Percentiles rank a stretch among this genome's conserved stretches.
These are phyloP conservation scores for Ganoderma lingzhi DNA, from an alignment of 1,284 basidiomycete species.

Conservation along the genomic window DNA sequence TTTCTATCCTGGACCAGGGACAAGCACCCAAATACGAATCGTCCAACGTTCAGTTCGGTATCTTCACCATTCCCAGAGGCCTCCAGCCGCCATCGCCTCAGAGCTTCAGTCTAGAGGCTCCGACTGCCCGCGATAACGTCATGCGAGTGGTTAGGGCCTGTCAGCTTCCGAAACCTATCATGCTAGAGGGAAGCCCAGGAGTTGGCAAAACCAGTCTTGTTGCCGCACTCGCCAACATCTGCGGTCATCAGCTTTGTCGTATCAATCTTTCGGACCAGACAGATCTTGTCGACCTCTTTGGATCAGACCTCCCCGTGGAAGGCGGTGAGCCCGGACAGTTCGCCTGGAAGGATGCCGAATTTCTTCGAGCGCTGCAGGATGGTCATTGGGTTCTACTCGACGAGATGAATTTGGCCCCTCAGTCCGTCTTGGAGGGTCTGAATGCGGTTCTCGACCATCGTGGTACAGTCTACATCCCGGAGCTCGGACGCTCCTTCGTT, in stretches of 20 bases:
- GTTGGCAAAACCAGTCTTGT: conserved; percentile 99
- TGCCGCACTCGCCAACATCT: conserved; percentile 84
- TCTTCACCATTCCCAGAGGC: conserved; percentile 80
- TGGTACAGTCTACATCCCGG: conserved; percentile 95
- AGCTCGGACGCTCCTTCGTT: conserved; percentile 89
- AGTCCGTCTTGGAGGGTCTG: conserved; percentile 95
- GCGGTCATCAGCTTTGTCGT: conserved; percentile 87
- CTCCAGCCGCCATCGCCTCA: conserved; percentile 46
- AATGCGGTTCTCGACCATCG: conserved; percentile 98
- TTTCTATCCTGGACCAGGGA: conserved; percentile 30
- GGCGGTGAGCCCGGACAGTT: conserved; percentile 94
- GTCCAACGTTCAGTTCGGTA: conserved; percentile 69
- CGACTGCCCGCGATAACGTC: conserved; percentile 90
- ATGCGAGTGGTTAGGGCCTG: conserved; percentile 92
- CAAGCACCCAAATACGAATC: conserved; percentile 47
- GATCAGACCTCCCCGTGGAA: conserved; percentile 96
- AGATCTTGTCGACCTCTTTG: conserved; percentile 96
- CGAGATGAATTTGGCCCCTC: conserved; percentile 98
- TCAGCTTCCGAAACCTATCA: conserved; percentile 91
- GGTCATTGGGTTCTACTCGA: conserved; percentile 98
- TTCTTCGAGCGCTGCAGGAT: conserved; percentile 90
- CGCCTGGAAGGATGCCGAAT: conserved; percentile 97
- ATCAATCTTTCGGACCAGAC: conserved; percentile 99
- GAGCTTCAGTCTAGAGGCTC: conserved; percentile 87
- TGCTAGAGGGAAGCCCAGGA: conserved; percentile 97